Evolutionary conservation across 1,284 basidiomycete genomes (phyloP).

Genomic region (Pascua sp.): DNA sequence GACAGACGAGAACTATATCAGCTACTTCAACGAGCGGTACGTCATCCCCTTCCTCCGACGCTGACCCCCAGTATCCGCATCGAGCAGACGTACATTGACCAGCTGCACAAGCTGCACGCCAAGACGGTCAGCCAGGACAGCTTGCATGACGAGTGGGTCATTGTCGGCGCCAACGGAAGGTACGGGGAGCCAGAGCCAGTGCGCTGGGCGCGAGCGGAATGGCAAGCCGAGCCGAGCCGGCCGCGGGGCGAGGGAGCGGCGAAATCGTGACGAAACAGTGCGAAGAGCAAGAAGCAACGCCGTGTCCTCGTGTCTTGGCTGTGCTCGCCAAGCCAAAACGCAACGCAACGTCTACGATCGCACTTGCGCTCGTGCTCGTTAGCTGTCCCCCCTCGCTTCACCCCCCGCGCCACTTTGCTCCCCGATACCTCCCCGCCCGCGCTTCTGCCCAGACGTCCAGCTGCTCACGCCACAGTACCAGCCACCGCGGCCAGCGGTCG

Average conservation of each 20-base stretch:
- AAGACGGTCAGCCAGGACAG: slow-evolving; percentile 64
- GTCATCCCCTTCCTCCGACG: slow-evolving; percentile 31
- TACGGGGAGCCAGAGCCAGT: neutral
- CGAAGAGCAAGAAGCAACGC: no score
- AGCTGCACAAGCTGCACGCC: slow-evolving; percentile 64
- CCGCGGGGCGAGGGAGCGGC: no score
- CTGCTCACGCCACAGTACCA: slow-evolving; percentile 15
- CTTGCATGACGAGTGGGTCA: slow-evolving; percentile 43
- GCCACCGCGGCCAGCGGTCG: slow-evolving; percentile 60
- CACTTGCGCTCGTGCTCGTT: neutral
- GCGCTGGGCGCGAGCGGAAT: neutral
- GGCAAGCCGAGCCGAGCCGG: no score
- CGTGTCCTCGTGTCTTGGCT: neutral
- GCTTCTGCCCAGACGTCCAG: neutral
- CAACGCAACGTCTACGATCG: neutral
- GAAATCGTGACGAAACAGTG: no score
- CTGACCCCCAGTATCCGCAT: slow-evolving; percentile 62
- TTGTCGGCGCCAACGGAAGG: neutral
- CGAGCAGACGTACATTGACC: slow-evolving; percentile 74
- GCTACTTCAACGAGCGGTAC: slow-evolving; percentile 79
- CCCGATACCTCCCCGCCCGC: slow-evolving; percentile 3
- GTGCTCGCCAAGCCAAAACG: neutral
- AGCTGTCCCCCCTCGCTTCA: neutral
- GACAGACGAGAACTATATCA: slow-evolving; percentile 65
- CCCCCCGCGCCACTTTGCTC: neutral